Conservation (phyloP, 257 asterid genomes). For the Leonotis leonurus region DNA sequence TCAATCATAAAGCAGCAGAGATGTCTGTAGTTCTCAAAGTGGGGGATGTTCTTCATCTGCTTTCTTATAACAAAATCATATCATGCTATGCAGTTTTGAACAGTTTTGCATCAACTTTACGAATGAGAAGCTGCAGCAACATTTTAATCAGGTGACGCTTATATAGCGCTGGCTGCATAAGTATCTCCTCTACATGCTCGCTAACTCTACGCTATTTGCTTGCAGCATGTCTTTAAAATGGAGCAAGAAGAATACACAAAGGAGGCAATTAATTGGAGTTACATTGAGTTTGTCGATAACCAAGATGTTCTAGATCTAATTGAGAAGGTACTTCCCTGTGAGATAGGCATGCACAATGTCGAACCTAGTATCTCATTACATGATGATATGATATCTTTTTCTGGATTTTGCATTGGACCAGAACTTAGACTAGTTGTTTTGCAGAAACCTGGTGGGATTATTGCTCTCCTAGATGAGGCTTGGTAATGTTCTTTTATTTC, state of each 20-base stretch:
- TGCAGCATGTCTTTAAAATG: slow-evolving; percentile 98
- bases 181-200: slow-evolving; percentile 16
- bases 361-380: neutral
- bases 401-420: neutral
- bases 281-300: slow-evolving; percentile 95
- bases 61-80: slow-evolving; percentile 23
- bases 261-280: slow-evolving; percentile 95
- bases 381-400: too few relatives aligned
- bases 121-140: slow-evolving; percentile 95
- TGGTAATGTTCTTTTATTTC: slow-evolving; percentile 43
- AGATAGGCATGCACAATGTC: neutral
- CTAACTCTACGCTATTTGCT: slow-evolving; percentile 20
- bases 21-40: slow-evolving; percentile 9
- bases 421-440: slow-evolving; percentile 25
- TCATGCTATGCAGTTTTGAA: slow-evolving; percentile 68
- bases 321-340: slow-evolving; percentile 60
- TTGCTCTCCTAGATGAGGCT: slow-evolving; percentile 97
- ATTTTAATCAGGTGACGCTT: slow-evolving; percentile 79
- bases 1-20: too few relatives aligned
- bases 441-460: slow-evolving; percentile 98
- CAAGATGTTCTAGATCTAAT: slow-evolving; percentile 96
- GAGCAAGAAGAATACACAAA: slow-evolving; percentile 97
- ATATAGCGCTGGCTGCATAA: slow-evolving; percentile 2
- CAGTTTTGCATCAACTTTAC: slow-evolving; percentile 96
- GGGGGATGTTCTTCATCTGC: slow-evolving; percentile 16